phyloP scores from a whole-genome alignment of 306 rosid genomes.

The Cucumis cinereus region DNA sequence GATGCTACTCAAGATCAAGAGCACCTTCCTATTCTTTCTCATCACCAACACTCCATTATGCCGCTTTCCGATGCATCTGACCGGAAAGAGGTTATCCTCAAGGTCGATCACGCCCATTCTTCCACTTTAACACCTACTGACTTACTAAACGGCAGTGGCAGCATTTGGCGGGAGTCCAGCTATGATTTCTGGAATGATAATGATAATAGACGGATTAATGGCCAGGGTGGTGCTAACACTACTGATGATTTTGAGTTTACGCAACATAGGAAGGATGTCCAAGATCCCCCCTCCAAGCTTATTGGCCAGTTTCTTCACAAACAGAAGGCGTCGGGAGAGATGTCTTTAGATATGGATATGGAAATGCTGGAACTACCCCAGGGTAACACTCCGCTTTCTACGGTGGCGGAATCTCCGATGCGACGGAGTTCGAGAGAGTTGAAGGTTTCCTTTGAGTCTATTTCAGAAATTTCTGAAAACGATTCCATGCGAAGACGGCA shows the following conservation, averaged over 20 bases:
- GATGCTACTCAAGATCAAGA: constrained; percentile 29
- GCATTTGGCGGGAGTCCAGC: constrained; percentile 50
- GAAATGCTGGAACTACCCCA: constrained; percentile 74
- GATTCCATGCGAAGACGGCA: constrained; percentile 39
- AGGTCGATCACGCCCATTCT: constrained; percentile 33
- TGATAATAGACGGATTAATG: background rate
- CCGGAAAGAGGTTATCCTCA: constrained; percentile 37
- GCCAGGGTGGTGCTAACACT: background rate
- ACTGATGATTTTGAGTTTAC: constrained; percentile 34
- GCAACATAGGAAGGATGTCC: background rate
- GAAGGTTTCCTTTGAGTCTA: constrained; percentile 47
- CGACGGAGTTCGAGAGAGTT: constrained; percentile 32
- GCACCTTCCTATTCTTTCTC: constrained; percentile 38
- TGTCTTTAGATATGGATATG: constrained; percentile 77
- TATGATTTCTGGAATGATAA: constrained; percentile 37
- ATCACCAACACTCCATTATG: constrained; percentile 24
- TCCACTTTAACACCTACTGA: background rate
- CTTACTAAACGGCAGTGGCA: background rate
- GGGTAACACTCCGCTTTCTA: constrained; percentile 18
- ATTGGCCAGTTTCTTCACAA: constrained; percentile 57
- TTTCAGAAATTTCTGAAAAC: background rate
- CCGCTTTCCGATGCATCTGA: background rate
- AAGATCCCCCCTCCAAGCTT: constrained; percentile 76
- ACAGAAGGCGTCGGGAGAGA: constrained; percentile 64
- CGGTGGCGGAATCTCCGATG: constrained; percentile 46